Base-by-base conservation (phyloP, 176 grass and related monocot genomes). In the Triticum monococcum region DNA sequence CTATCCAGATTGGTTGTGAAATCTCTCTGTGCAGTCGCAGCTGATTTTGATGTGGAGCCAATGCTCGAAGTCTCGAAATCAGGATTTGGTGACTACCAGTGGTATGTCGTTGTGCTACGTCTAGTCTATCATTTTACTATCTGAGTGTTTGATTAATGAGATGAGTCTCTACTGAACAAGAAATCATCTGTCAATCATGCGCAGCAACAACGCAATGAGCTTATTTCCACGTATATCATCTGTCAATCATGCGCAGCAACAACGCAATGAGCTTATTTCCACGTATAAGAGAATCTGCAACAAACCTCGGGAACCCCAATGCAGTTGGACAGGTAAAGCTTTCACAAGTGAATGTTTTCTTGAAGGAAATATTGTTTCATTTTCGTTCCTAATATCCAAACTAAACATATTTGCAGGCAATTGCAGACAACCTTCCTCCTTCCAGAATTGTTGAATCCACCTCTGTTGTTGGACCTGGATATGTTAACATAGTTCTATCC, bases 81-180 rank as follows among this genome's bases (percentile, higher is more conserved):
- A 54, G 93, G 87, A 78, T 99, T 94, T 81, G 94, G 92, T 37
- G 97, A 99, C 77, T 99, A 99, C 78, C 97, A 99, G 80, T 99
- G 97, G 97, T 99, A 93, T 38, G 82, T 40, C 52, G 32, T 78
- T 89, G 13, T 82, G n/a, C 28, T 85, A 25, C 13, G 3, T 46
- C 5, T 8, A 43, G 78, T 33, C n/a, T 3, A 9, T 36, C 3
- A 41, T 48, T n/a, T 36, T 2, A 72, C 12, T 10, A 59, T 35
- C 8, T 72, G 1, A 36, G 37, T 72, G 25, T 36, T 59, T 95
- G 41, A 37, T 24, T 79, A 62, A 62, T 62, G 60, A 62, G n/a
- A 24, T 18, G 71, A 46, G n/a, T 25, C 11, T 72, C 20, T 84
- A 36, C 68, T 89, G 31, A 32, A 77, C 38, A 72, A 45, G 22